phyloP scores from a whole-genome alignment of 2,329 filamentous ascomycete species.

The Phyllosticta capitalensis region DNA sequence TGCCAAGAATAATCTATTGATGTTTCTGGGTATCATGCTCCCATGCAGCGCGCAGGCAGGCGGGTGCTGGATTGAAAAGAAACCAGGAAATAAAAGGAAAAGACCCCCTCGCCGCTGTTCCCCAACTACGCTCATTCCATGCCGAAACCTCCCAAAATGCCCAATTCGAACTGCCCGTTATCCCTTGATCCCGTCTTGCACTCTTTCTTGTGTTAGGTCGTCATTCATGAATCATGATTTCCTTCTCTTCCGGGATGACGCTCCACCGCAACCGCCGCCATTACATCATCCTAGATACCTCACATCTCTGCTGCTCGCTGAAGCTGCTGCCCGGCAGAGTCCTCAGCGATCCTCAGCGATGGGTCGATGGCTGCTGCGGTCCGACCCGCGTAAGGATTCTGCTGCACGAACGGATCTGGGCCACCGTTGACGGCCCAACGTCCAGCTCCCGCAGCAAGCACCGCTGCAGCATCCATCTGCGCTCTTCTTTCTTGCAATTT shows the following conservation, averaged over 20 bases:
- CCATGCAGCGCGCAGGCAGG: background rate
- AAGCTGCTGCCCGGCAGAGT: background rate
- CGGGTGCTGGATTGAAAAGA: background rate
- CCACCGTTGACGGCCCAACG: conserved; percentile 2
- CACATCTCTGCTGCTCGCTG: background rate
- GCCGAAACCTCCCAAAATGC: background rate
- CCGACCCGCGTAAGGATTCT: background rate
- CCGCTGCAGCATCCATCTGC: conserved; percentile 10
- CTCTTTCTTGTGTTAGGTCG: background rate
- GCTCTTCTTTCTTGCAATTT: conserved; percentile 2
- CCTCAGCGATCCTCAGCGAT: background rate
- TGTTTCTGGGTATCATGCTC: conserved; percentile 10
- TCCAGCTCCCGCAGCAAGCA: conserved; percentile 5
- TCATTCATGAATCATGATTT: background rate
- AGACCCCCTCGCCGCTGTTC: background rate
- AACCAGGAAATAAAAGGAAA: background rate
- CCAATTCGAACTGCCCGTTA: background rate
- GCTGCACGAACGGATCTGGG: background rate
- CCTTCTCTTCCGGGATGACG: background rate
- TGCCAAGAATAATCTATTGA: conserved; percentile 4
- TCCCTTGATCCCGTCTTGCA: background rate
- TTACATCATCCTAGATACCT: background rate
- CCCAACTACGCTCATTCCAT: background rate
- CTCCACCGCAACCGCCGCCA: background rate
- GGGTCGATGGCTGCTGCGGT: conserved; percentile 3